A percentile compares a stretch with the other conserved stretches of the same genome.
Evolutionary conservation across 768 basidiomycete species (phyloP).

Genomic region (Lepiota venenata): DNA sequence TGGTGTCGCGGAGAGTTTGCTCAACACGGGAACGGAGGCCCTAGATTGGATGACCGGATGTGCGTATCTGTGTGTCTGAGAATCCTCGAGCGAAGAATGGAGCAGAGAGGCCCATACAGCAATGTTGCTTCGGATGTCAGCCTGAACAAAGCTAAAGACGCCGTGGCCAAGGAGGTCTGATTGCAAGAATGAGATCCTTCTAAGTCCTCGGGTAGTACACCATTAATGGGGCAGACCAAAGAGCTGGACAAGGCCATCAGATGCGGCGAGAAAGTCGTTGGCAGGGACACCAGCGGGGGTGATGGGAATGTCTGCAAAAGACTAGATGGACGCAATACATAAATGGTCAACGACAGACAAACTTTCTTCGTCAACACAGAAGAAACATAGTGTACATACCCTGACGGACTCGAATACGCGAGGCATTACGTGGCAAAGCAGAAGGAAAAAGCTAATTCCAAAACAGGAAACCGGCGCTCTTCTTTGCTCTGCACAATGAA

Average conservation of each 20-base stretch:
- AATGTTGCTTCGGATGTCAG: conserved; percentile 67
- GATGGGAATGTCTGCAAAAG: conserved; percentile 81
- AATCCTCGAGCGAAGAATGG: conserved; percentile 9
- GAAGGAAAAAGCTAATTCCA: background rate
- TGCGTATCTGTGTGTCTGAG: conserved; percentile 1
- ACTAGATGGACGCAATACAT: conserved; percentile 41
- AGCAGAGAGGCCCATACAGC: conserved; percentile 34
- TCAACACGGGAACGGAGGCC: conserved; percentile 61
- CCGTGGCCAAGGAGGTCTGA: conserved; percentile 66
- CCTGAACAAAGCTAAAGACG: conserved; percentile 72
- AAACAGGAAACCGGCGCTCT: background rate
- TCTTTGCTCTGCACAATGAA: background rate
- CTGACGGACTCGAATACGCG: background rate
- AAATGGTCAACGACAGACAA: background rate
- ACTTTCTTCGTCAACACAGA: conserved; percentile 2
- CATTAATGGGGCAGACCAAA: conserved; percentile 41
- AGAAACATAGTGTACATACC: conserved; percentile 2
- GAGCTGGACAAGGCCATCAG: conserved; percentile 77
- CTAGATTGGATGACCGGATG: conserved; percentile 27
- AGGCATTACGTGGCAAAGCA: background rate
- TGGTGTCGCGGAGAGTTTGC: conserved; percentile 32
- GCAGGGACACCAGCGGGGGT: conserved; percentile 81
- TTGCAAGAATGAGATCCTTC: conserved; percentile 5
- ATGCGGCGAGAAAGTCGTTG: conserved; percentile 75
- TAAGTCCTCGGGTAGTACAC: conserved; percentile 13